Evolutionary conservation across 805 yeast species (phyloP), one percentile per base, ranked within the genome.

Genomic region (Nakazawaea ernobii): DNA sequence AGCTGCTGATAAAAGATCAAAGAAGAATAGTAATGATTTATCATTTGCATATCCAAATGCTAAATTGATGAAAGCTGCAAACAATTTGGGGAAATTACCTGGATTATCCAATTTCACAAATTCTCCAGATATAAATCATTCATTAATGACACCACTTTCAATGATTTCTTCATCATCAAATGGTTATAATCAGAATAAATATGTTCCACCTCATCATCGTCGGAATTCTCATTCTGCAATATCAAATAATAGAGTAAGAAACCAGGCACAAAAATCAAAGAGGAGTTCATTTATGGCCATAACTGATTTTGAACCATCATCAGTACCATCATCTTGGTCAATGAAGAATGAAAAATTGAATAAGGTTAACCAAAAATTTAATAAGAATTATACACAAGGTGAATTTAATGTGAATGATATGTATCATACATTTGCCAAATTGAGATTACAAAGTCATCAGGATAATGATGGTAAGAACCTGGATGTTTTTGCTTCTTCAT

Each of bases 141-240:
- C 32, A 27, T 38, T 27, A 6, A 13, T 27, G 32, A 11, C 26
- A 24, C 44, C 44, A 6, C 11, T 28, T 13, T 30, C 46, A 4
- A 28, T 36, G 46, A 13, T 29, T 9, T 35, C 46, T 20, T 43
- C 46, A 11, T 35, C 35, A 2, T 43, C 39, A n/a, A 29, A 33
- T 27, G 46, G 39, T 17, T 8, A 20, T 27, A 17, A 17, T 14
- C 29, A 48, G 29, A 59, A 55, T 38, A 60, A 65, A 41, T 77
- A 77, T 52, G 65, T 77, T 17, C 81, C 80, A 27, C 82, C 82
- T 11, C 82, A 77, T 55, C 80, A 75, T 49, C 67, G 82, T 54
- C 64, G 71, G 45, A 64, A 65, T 53, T 43, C 39, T 43, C 48
- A 33, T 39, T 51, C 58, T 29, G 42, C 59, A 4, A 46, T 55